phyloP scores from a whole-genome alignment of 495 filamentous ascomycete genomes.

The Pseudevernia furfuracea region DNA sequence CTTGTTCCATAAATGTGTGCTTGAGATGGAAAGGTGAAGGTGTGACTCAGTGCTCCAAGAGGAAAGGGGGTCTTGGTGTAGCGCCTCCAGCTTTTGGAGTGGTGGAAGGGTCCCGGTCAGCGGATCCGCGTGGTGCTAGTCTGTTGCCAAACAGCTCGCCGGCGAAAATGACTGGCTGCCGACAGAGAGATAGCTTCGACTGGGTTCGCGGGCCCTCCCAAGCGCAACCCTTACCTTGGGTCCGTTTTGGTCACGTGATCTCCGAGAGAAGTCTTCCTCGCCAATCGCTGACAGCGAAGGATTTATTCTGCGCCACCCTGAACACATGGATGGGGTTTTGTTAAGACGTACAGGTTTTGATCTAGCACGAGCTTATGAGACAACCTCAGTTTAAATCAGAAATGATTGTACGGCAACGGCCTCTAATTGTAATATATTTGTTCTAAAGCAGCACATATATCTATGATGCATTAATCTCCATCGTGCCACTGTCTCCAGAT shows the following conservation, averaged over 20 bases:
- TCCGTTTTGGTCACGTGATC: conserved; percentile 16
- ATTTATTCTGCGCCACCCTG: background rate
- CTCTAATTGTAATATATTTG: background rate
- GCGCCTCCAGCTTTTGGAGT: background rate
- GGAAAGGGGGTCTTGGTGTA: background rate
- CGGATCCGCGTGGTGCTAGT: conserved; percentile 3
- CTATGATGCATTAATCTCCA: background rate
- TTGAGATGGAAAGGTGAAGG: background rate
- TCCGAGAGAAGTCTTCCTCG: background rate
- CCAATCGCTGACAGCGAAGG: background rate
- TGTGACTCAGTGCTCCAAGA: background rate
- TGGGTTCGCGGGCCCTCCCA: conserved; percentile 5
- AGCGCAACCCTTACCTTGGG: conserved; percentile 15
- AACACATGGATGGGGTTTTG: background rate
- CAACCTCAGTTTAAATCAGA: background rate
- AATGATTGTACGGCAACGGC: background rate
- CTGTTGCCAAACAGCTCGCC: background rate
- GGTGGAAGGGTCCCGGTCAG: background rate
- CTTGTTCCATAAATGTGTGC: background rate
- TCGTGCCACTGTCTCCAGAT: background rate
- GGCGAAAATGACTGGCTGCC: conserved; percentile 11
- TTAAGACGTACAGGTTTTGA: background rate
- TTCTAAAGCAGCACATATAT: background rate
- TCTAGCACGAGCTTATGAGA: background rate
- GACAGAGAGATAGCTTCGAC: conserved; percentile 5